phyloP scores from a whole-genome alignment of 345 rosid species.

The Moricandia arvensis region DNA sequence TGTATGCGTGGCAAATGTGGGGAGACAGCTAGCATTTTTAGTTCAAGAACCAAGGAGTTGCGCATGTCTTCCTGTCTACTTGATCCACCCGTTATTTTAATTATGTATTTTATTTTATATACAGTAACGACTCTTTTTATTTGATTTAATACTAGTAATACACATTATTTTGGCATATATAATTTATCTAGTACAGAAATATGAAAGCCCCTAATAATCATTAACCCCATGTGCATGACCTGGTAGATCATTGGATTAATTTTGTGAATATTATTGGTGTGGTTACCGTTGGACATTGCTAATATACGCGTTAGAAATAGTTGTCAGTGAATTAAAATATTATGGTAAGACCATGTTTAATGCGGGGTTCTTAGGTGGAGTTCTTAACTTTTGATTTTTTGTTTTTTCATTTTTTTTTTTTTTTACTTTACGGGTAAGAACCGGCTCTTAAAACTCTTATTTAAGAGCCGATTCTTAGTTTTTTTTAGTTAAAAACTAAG shows the following conservation, averaged over 20 bases:
- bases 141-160: not conserved
- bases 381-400: no score
- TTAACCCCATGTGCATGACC: constrained; percentile 25
- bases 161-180: not conserved
- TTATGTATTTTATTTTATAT: not conserved
- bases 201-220: constrained; percentile 9
- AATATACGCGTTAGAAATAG: constrained; percentile 34
- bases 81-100: constrained; percentile 9
- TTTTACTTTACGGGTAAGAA: no score
- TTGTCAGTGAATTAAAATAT: constrained; percentile 33
- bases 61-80: constrained; percentile 37
- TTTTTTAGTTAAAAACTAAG: no score
- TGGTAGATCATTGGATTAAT: not conserved
- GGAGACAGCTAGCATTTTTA: constrained; percentile 30
- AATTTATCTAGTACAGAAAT: not conserved
- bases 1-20: constrained; percentile 11
- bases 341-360: no score
- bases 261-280: not conserved
- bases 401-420: no score
- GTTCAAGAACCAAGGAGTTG: constrained; percentile 27
- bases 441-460: no score
- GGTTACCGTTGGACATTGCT: constrained; percentile 28
- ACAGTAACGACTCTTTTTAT: not conserved
- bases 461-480: no score
- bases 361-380: no score